Evolutionary conservation across 768 basidiomycete species (phyloP).

Genomic region (Cyclocybe aegerita): DNA sequence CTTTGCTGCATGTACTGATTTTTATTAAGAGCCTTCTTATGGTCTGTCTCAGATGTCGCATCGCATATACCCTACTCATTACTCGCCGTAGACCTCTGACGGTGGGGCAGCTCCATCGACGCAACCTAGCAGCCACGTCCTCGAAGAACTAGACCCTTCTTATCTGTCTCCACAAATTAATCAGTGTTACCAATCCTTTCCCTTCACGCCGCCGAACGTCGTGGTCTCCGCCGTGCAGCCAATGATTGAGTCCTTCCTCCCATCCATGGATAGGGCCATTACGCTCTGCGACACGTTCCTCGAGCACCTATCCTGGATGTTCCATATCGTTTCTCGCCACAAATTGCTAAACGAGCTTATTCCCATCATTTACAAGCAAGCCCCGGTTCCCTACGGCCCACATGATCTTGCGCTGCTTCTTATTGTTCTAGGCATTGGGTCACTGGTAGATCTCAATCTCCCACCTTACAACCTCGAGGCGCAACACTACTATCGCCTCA

Average conservation of each 20-base stretch:
- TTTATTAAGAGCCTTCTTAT: conserved; percentile 38
- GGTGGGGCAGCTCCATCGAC: not conserved
- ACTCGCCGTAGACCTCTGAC: conserved; percentile 11
- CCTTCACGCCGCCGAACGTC: conserved; percentile 40
- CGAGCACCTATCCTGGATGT: conserved; percentile 52
- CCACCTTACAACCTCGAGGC: conserved; percentile 50
- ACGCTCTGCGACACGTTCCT: conserved; percentile 45
- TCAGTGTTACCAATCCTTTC: conserved; percentile 42
- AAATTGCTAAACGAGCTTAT: conserved; percentile 45
- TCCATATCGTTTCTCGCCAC: conserved; percentile 45
- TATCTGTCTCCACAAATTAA: conserved; percentile 46
- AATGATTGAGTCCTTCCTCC: conserved; percentile 46
- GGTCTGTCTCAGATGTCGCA: conserved; percentile 22
- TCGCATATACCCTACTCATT: not conserved
- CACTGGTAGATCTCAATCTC: conserved; percentile 44
- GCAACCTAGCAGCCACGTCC: conserved; percentile 10
- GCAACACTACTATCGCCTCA: conserved; percentile 49
- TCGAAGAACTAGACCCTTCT: conserved; percentile 41
- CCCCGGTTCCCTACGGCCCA: conserved; percentile 37
- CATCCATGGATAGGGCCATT: conserved; percentile 39
- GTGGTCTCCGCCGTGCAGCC: conserved; percentile 30
- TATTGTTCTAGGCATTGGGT: conserved; percentile 46
- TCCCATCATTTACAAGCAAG: conserved; percentile 43
- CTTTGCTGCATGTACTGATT: not conserved
- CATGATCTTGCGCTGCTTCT: conserved; percentile 51